Evolutionary conservation across 148 eudicot species (phyloP), one percentile per base, ranked within the genome.

Genomic region (Nepenthes mirabilis): DNA sequence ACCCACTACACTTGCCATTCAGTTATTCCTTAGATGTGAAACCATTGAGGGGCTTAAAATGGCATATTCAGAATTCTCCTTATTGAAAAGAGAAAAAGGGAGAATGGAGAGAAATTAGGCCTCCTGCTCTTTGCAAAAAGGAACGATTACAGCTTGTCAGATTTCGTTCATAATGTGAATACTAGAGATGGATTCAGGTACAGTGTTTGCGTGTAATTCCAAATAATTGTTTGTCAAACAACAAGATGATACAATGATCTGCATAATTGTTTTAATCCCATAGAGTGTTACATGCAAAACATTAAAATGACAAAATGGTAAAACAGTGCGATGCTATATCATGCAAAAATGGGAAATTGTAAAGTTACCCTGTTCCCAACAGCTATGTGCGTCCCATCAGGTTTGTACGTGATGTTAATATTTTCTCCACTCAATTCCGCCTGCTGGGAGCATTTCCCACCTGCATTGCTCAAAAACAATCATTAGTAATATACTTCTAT

Each of bases 371-470:
- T 78, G 70, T 91, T 91, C 34, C 98, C 98, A 73, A 91, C 96
- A 62, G 98, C 98, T 40, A 91, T 69, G 62, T 88, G 91, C 58
- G 86, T 77, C 57, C 96, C 98, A 65, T 91, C 98, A 55, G 96
- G 94, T 80, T 85, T 91, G 62, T 85, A 88, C 47, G 97, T 88
- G 59, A 91, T 91, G 72, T 91, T 91, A 58, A 91, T 91, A 73
- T 91, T 91, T 65, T 91, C 97, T 35, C 97, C 97, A 65, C 96
- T 91, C 67, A 91, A 90, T 71, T 88, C 97, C 55, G 84, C 80
- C 65, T 79, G 96, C 75, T 88, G 97, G 53, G 97, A 85, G 75
- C 96, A 91, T 82, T 91, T 91, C 51, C 96, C 97, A 82, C 82
- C 97, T 91, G 78, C 62, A 66, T 14, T 50, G 56, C 45, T 58